These are phyloP conservation scores for Apodospora peruviana DNA, from an alignment of 495 filamentous ascomycete genomes.

Conservation along the genomic window DNA sequence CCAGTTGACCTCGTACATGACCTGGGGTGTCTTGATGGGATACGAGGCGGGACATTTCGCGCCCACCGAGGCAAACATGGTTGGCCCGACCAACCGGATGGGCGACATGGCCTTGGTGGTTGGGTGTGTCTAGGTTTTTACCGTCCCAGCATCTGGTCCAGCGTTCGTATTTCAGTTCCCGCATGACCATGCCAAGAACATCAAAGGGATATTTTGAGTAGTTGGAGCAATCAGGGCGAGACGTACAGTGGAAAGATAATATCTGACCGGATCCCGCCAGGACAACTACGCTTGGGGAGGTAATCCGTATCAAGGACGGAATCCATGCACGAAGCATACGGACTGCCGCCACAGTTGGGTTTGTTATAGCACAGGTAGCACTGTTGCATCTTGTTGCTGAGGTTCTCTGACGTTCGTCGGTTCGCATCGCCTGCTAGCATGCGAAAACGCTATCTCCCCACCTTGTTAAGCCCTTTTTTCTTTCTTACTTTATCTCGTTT, in stretches of 20 bases:
- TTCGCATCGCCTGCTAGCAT: slow-evolving; percentile 24
- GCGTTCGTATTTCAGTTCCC: too few relatives aligned
- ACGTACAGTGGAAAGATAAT: slow-evolving; percentile 35
- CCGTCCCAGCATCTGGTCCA: slow-evolving; percentile 23
- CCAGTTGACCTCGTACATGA: slow-evolving; percentile 31
- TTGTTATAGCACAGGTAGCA: slow-evolving; percentile 32
- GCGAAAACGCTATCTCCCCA: slow-evolving; percentile 15
- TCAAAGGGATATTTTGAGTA: too few relatives aligned
- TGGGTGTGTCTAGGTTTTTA: slow-evolving; percentile 26
- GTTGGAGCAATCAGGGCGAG: too few relatives aligned
- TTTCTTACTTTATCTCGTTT: not conserved
- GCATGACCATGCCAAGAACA: too few relatives aligned
- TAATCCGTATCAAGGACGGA: slow-evolving; percentile 21
- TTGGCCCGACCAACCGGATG: slow-evolving; percentile 22
- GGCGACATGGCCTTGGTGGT: slow-evolving; percentile 31
- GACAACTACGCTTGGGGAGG: slow-evolving; percentile 20
- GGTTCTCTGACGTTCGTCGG: slow-evolving; percentile 12
- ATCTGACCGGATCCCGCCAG: slow-evolving; percentile 32
- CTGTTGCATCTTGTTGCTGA: slow-evolving; percentile 23
- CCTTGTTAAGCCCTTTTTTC: not conserved
- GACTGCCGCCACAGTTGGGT: slow-evolving; percentile 27
- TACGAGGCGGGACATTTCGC: slow-evolving; percentile 32
- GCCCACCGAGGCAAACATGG: slow-evolving; percentile 13
- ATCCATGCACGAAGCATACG: slow-evolving; percentile 25
- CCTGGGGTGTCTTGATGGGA: slow-evolving; percentile 34